Conservation (phyloP, 371 early-diverging fungal genomes). For the Mucor piriformis region DNA sequence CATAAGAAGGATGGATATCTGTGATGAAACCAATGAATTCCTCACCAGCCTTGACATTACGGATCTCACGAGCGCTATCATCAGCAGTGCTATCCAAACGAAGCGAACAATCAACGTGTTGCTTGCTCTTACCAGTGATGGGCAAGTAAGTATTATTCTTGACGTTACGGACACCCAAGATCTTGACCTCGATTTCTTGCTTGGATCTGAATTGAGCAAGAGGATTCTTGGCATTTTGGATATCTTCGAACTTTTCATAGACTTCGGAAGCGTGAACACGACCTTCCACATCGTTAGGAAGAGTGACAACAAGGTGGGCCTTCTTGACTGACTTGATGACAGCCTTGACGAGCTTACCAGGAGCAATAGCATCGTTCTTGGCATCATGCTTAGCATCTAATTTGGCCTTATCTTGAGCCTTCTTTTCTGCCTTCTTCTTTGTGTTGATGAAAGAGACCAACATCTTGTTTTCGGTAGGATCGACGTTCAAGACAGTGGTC, state of each 20-base stretch:
- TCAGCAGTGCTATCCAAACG: constrained; percentile 14
- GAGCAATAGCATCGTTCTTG: constrained; percentile 57
- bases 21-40: constrained; percentile 62
- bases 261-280: constrained; percentile 71
- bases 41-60: constrained; percentile 53
- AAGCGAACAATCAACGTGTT: constrained; percentile 35
- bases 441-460: constrained; percentile 41
- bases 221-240: constrained; percentile 47
- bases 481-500: constrained; percentile 68
- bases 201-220: constrained; percentile 42
- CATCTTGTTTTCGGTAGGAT: constrained; percentile 45
- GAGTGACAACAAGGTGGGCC: constrained; percentile 59
- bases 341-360: constrained; percentile 60
- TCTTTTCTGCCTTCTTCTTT: constrained; percentile 37
- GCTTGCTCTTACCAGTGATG: constrained; percentile 43
- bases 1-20: constrained; percentile 39
- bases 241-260: constrained; percentile 44
- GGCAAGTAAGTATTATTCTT: constrained; percentile 66
- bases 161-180: constrained; percentile 66
- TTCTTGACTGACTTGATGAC: constrained; percentile 58
- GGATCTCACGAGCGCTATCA: constrained; percentile 25
- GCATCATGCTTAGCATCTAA: constrained; percentile 27
- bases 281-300: constrained; percentile 71
- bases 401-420: constrained; percentile 31
- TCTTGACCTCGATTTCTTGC: constrained; percentile 54